Evolutionary conservation across 495 filamentous ascomycete genomes (phyloP), one percentile per base, ranked within the genome.

Genomic region (Massariosphaeria phaeospora): DNA sequence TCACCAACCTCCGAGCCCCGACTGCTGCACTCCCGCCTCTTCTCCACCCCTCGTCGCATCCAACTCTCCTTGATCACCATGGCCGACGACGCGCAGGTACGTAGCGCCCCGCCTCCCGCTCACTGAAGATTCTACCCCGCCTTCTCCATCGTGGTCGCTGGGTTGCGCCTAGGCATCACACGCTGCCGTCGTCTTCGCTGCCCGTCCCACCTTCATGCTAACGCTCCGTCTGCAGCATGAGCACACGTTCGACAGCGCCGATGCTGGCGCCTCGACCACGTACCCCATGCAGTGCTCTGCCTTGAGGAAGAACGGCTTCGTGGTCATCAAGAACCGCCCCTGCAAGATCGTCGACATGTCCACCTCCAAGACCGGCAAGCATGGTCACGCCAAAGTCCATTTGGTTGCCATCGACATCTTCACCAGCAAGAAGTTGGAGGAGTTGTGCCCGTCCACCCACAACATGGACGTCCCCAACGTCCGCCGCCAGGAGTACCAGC

Each of bases 271-370:
- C 59, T 97, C 94, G 52, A 68, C 76, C 71, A 98, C 93, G 69
- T 96, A 70, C 79, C 93, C 93, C 64, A 91, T 94, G 88, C 93
- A 99, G 79, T 99, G 93, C 76, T 99, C 93, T 75, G 91, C 93
- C 64, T 82, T 99, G 78, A 84, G 93, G 67, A 97, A 99, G 90
- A 93, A 91, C 84, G 93, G 93, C 64, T 82, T 84, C 75, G 93
- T 99, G 76, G 86, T 91, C 67, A 97, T 99, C 76, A 97, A 99
- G 83, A 75, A 78, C 71, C 91, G 93, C 66, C 93, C 93, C 59
- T 99, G 93, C 90, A 97, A 96, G 84, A 99, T 99, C 66, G 88
- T 96, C 72, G 93, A 96, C 69, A 99, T 99, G 93, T 91, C 87
- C 58, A 99, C 93, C 76, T 99, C 93, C 70, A 99, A 99, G 89